Evolutionary conservation across 805 yeast species (phyloP), one percentile per base, ranked within the genome.

Genomic region (Zygotorulaspora florentina): DNA sequence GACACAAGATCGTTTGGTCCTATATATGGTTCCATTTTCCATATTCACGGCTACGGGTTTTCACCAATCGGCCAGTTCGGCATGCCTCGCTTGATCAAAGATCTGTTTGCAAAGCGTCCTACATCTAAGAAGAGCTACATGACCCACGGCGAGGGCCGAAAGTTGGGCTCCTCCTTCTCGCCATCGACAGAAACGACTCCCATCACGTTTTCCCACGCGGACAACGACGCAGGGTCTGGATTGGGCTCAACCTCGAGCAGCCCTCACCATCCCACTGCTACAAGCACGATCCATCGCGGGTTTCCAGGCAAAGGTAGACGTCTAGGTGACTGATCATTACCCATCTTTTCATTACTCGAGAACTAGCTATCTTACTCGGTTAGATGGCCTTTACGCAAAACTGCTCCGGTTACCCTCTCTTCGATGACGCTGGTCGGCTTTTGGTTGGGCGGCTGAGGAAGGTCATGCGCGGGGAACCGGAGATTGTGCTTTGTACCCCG

Each of bases 1-100:
- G 85, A 81, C 55, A 80, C 86, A 0, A 65, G 71, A 34, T 76
- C 86, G 2, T 59, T 64, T 37, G 80, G 80, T 0, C 79, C 79
- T 4, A 51, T 75, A 34, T 58, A 64, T 55, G 72, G 73, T 2
- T 57, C 67, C 38, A 54, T 66, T 15, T 17, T 13, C 9, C 16
- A 33, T 16, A 52, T 55, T 7, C 42, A 44, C 8, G 40, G 46
- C 2, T 54, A 56, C 36, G 62, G 62, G 13, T 43, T 52, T 20
- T 44, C 45, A 12, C 62, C 64, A 26, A 48, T 43, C 29, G 65
- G 65, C 11, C 46, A 55, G 15, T 55, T 60, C 29, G 50, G 53
- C n/a, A 56, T 61, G 4, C 63, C 65, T 15, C 39, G 37, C 8
- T 39, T 42, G 40, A 20, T 48, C 17, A 42, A 42, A 20, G 42